These are phyloP conservation scores for Yamagishiella unicocca DNA, from an alignment of 139 green algal genomes.

Conservation along the genomic window DNA sequence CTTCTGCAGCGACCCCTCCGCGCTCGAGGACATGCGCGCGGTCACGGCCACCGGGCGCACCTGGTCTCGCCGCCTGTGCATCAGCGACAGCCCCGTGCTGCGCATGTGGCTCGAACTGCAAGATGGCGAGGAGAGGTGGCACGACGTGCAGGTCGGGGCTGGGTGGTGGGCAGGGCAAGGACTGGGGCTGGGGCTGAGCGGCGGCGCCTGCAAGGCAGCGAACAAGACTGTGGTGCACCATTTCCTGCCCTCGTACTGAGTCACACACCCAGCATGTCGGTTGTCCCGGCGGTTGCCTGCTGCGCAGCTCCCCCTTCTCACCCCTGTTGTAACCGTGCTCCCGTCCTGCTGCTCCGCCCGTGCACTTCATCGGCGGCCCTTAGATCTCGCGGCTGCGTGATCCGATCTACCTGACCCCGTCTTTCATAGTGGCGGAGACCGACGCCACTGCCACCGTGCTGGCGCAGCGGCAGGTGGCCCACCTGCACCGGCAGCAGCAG, in stretches of 20 bases:
- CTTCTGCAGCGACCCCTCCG: background rate
- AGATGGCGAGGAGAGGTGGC: constrained; percentile 17
- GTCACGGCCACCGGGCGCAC: background rate
- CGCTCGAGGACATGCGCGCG: constrained; percentile 17
- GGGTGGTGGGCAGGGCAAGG: background rate
- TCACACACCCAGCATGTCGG: too few species aligned
- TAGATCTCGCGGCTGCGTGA: constrained; percentile 34
- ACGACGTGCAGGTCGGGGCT: constrained; percentile 43
- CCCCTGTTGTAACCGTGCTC: too few species aligned
- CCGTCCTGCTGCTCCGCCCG: too few species aligned
- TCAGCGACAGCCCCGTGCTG: constrained; percentile 26
- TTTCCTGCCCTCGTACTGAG: too few species aligned
- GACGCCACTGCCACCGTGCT: constrained; percentile 24
- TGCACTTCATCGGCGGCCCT: too few species aligned
- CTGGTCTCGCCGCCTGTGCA: constrained; percentile 10
- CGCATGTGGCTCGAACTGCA: constrained; percentile 19
- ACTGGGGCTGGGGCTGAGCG: background rate
- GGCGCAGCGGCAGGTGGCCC: constrained; percentile 1
- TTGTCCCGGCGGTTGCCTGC: too few species aligned
- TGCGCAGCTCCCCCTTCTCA: too few species aligned
- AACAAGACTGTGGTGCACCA: too few species aligned
- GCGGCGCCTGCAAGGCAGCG: background rate
- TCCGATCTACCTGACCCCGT: background rate
- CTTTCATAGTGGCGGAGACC: constrained; percentile 16
- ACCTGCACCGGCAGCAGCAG: constrained; percentile 31